Conservation (phyloP, 495 filamentous ascomycete species). For the Collariella sp. region DNA sequence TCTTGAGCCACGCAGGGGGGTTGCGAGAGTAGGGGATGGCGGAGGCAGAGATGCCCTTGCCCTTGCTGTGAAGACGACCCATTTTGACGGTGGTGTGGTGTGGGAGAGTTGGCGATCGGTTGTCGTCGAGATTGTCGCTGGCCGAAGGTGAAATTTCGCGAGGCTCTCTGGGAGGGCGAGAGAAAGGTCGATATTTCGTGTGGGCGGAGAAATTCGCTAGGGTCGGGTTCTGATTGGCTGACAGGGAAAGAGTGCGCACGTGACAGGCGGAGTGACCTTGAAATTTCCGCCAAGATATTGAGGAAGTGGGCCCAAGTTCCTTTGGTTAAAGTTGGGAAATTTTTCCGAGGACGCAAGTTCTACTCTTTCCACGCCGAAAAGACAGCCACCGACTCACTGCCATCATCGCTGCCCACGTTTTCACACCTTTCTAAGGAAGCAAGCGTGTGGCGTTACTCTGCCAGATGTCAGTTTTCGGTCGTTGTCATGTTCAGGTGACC, state of each 20-base stretch:
- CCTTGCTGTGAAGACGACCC: constrained; percentile 98
- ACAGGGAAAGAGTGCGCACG: neutral
- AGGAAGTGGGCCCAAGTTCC: neutral
- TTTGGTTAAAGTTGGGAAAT: constrained; percentile 8
- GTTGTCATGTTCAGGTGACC: neutral
- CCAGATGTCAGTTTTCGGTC: neutral
- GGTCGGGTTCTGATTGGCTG: constrained; percentile 9
- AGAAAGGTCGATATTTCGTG: constrained; percentile 10
- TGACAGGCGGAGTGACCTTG: neutral
- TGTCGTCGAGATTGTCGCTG: constrained; percentile 23
- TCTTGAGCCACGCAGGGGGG: constrained; percentile 86
- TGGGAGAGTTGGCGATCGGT: constrained; percentile 22
- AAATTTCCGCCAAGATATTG: neutral
- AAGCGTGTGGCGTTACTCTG: neutral
- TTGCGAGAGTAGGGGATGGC: constrained; percentile 94
- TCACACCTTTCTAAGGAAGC: neutral
- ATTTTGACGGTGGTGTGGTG: constrained; percentile 51
- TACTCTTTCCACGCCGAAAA: neutral
- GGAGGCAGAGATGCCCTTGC: constrained; percentile 94
- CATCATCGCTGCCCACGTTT: neutral
- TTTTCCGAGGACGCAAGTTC: constrained; percentile 2
- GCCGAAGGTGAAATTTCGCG: constrained; percentile 19
- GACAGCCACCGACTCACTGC: neutral
- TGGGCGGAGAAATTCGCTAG: constrained; percentile 16
- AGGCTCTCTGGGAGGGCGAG: neutral